These are phyloP conservation scores for Phaeosphaeria sp. DNA, from an alignment of 2,329 filamentous ascomycete species.

Conservation along the genomic window DNA sequence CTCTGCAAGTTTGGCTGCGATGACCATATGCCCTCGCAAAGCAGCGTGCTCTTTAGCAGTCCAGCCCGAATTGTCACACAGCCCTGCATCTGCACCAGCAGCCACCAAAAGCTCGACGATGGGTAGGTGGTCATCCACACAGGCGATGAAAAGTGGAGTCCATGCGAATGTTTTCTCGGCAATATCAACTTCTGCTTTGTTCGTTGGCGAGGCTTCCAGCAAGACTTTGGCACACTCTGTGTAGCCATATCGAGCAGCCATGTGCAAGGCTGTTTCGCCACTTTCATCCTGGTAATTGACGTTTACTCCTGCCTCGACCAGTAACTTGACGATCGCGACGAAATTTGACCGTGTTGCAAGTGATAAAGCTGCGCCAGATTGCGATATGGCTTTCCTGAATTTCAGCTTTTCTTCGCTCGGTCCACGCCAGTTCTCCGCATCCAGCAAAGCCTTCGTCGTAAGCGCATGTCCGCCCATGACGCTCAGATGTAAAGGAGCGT, in stretches of 20 bases:
- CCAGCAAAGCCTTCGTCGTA: constrained; percentile 81
- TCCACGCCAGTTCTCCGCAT: constrained; percentile 79
- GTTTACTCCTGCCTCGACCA: constrained; percentile 89
- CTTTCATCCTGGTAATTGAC: constrained; percentile 92
- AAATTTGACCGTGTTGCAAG: constrained; percentile 90
- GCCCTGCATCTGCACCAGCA: constrained; percentile 77
- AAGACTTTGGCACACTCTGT: constrained; percentile 79
- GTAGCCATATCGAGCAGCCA: constrained; percentile 89
- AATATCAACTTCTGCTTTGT: constrained; percentile 78
- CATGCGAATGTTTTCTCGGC: constrained; percentile 86
- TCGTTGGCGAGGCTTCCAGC: constrained; percentile 71
- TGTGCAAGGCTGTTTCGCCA: constrained; percentile 89
- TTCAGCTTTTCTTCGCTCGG: constrained; percentile 66
- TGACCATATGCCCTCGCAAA: constrained; percentile 83
- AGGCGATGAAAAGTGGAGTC: constrained; percentile 94
- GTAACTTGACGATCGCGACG: constrained; percentile 79
- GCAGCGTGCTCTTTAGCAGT: constrained; percentile 92
- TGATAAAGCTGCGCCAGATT: constrained; percentile 86
- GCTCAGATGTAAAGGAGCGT: constrained; percentile 87
- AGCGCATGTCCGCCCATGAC: constrained; percentile 90
- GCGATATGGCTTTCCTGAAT: constrained; percentile 73
- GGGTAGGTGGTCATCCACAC: constrained; percentile 81
- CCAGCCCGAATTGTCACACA: constrained; percentile 88
- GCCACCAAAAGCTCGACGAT: constrained; percentile 80
- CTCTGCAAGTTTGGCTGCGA: constrained; percentile 73